phyloP scores from a whole-genome alignment of 768 basidiomycete genomes.

The Phylloporus rhodoxanthus region DNA sequence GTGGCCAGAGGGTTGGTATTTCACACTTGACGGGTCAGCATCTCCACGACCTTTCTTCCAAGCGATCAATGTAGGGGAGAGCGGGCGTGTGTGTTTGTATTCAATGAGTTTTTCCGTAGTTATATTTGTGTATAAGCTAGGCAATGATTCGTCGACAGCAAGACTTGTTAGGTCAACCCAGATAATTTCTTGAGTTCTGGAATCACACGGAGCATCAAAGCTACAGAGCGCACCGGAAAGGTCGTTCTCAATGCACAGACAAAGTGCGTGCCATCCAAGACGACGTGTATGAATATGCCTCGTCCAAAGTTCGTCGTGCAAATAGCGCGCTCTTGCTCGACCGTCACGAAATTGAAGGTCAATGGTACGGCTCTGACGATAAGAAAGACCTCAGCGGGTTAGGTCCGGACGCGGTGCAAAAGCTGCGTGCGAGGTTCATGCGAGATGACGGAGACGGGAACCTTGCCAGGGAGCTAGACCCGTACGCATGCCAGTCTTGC shows the following conservation, averaged over 20 bases:
- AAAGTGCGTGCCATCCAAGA: constrained; percentile 32
- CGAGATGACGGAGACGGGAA: constrained; percentile 49
- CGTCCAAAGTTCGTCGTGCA: constrained; percentile 43
- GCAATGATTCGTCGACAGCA: too few relatives aligned
- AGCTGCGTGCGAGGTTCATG: constrained; percentile 42
- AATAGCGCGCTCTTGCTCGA: constrained; percentile 51
- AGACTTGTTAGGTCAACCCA: too few relatives aligned
- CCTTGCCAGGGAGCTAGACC: constrained; percentile 91
- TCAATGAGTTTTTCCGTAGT: too few relatives aligned
- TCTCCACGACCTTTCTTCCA: too few relatives aligned
- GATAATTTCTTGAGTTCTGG: too few relatives aligned
- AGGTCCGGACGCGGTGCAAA: constrained; percentile 28
- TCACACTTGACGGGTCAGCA: too few relatives aligned
- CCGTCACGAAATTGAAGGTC: constrained; percentile 42
- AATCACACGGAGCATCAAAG: too few relatives aligned
- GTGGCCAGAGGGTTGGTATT: too few relatives aligned
- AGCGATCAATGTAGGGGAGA: too few relatives aligned
- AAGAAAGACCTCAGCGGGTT: constrained; percentile 34
- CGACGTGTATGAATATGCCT: constrained; percentile 64
- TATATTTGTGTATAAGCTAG: too few relatives aligned
- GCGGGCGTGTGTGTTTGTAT: too few relatives aligned
- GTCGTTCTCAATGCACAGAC: constrained; percentile 5
- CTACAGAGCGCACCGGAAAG: constrained; percentile 44
- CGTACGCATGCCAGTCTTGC: constrained; percentile 3
- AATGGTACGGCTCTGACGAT: constrained; percentile 32